Conservation (phyloP, 2,329 filamentous ascomycete species). For the Dothideomycetes sp. region DNA sequence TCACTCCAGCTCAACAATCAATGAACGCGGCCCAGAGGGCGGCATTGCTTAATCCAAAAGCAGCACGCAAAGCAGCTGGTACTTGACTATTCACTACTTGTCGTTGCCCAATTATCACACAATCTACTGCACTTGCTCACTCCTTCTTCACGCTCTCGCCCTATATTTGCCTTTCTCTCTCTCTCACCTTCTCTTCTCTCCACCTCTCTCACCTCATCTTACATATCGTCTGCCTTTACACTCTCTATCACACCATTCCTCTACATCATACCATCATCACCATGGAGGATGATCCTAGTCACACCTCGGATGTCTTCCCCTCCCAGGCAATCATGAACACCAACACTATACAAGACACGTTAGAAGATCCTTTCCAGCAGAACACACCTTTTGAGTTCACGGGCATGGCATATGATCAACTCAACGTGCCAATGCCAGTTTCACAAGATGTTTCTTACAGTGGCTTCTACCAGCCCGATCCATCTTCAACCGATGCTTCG, state of each 20-base stretch:
- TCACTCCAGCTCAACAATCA: background rate
- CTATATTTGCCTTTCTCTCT: background rate
- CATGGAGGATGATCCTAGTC: too few relatives aligned
- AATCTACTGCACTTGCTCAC: too few relatives aligned
- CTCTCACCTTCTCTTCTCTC: background rate
- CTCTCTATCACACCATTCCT: too few relatives aligned
- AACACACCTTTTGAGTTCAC: too few relatives aligned
- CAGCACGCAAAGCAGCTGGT: constrained; percentile 14
- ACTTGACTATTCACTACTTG: background rate
- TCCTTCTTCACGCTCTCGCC: background rate
- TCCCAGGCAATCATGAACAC: too few relatives aligned
- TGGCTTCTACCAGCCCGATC: background rate
- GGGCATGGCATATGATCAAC: background rate
- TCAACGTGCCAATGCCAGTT: background rate
- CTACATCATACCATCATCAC: too few relatives aligned
- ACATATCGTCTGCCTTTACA: background rate
- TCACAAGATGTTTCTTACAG: too few relatives aligned
- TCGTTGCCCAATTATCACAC: too few relatives aligned
- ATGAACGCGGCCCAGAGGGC: constrained; percentile 15
- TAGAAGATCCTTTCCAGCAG: too few relatives aligned
- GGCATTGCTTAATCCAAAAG: constrained; percentile 28
- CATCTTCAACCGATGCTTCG: background rate
- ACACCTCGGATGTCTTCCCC: too few relatives aligned
- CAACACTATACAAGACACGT: too few relatives aligned
- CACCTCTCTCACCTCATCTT: background rate